Conservation (phyloP, 306 rosid species). For the Elaeagnus macrophylla region DNA sequence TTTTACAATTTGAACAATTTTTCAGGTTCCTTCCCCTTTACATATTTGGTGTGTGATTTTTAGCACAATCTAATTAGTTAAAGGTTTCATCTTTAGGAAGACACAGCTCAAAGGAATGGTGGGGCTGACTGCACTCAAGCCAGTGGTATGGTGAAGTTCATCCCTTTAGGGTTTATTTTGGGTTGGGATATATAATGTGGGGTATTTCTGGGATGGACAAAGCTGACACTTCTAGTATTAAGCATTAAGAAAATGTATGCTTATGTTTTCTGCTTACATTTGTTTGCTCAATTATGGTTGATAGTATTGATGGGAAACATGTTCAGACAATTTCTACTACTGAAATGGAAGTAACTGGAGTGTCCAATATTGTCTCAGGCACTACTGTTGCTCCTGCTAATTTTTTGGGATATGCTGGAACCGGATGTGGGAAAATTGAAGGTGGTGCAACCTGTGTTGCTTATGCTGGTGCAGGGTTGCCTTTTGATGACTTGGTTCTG, state of each 20-base stretch:
- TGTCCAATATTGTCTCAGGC: background rate
- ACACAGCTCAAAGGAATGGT: conserved; percentile 3
- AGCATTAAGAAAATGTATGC: background rate
- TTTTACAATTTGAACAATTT: background rate
- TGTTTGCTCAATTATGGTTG: conserved; percentile 4
- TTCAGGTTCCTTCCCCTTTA: background rate
- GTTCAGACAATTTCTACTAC: conserved; percentile 7
- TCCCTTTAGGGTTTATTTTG: background rate
- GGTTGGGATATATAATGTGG: background rate
- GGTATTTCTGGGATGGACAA: background rate
- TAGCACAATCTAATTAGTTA: background rate
- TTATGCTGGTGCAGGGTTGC: conserved; percentile 13
- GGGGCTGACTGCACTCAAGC: conserved; percentile 14
- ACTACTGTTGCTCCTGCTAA: conserved; percentile 1
- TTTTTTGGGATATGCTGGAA: conserved; percentile 10
- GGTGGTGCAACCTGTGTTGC: conserved; percentile 1
- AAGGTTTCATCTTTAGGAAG: conserved; percentile 13
- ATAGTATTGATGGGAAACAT: conserved; percentile 9
- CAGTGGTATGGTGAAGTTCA: conserved; percentile 13
- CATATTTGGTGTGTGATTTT: background rate
- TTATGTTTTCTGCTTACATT: conserved; percentile 1
- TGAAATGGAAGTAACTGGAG: conserved; percentile 10
- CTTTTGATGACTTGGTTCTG: conserved; percentile 15
- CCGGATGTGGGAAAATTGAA: conserved; percentile 9
- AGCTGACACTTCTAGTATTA: conserved; percentile 1